Conservation (phyloP, 106 monocot species). For the Posidonia australis region DNA sequence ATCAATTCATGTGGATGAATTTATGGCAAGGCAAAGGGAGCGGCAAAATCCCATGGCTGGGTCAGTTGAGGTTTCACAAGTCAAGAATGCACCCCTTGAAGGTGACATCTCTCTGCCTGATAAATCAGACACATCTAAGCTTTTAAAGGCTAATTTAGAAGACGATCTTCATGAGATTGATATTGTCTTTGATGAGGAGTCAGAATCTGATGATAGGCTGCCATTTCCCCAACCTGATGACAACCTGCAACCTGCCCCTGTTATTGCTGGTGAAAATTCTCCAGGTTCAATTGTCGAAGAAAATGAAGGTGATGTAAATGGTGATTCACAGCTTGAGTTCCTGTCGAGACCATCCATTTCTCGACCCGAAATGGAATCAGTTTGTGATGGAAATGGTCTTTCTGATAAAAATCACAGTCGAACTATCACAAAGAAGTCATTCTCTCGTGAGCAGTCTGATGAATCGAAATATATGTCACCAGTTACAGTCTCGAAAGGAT, state of each 20-base stretch:
- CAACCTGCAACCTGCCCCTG: slow-evolving; percentile 47
- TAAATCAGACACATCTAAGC: slow-evolving; percentile 45
- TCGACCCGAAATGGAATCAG: slow-evolving; percentile 11
- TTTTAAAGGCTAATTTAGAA: slow-evolving; percentile 59
- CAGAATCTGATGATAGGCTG: slow-evolving; percentile 80
- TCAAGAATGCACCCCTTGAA: slow-evolving; percentile 25
- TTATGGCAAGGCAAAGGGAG: slow-evolving; percentile 93
- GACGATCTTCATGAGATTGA: slow-evolving; percentile 87
- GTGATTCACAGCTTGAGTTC: slow-evolving; percentile 19
- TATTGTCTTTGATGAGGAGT: slow-evolving; percentile 93
- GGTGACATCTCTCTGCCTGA: slow-evolving; percentile 22
- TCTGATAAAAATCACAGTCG: slow-evolving; percentile 25
- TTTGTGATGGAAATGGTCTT: slow-evolving; percentile 18
- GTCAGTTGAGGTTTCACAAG: slow-evolving; percentile 35
- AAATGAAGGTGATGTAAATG: slow-evolving; percentile 61
- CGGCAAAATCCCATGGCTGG: slow-evolving; percentile 54
- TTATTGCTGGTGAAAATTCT: slow-evolving; percentile 54
- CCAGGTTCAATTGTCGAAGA: slow-evolving; percentile 70
- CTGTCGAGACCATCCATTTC: slow-evolving; percentile 13
- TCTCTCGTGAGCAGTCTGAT: slow-evolving; percentile 38
- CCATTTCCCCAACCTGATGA: slow-evolving; percentile 90
- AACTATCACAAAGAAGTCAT: slow-evolving; percentile 8
- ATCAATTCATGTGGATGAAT: slow-evolving; percentile 99
- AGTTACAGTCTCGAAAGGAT: slow-evolving; percentile 13
- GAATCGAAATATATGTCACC: slow-evolving; percentile 40